Evolutionary conservation across 1,284 basidiomycete genomes (phyloP), one percentile per base, ranked within the genome.

Genomic region (Heterobasidion occidentale): DNA sequence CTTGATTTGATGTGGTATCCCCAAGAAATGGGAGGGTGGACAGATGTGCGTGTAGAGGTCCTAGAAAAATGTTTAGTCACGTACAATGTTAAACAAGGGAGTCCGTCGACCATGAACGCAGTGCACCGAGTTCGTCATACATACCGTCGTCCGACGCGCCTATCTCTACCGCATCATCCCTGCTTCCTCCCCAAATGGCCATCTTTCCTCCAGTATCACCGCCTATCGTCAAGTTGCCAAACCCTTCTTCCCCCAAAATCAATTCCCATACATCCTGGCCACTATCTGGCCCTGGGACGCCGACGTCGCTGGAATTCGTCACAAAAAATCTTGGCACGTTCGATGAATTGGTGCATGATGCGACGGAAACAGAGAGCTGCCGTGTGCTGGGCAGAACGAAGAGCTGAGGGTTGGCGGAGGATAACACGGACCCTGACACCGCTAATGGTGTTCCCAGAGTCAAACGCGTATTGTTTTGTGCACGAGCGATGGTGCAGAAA

Each of bases 1-100:
- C 87, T 64, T 87, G 81, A 55, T 83, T 86, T 1, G 83, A 74
- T 0, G 90, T 91, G 1, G 89, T 86, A 65, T 94, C 92, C 5
- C 88, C 90, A 0, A 93, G 72, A 1, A 87, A 68, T 0, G 88
- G 88, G 1, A 77, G 64, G 4, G 67, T 63, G 4, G 70, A 59
- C 5, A 81, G 67, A 2, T 74, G 54, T 53, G 75, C 60, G 60
- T 84, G 81, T 33, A 86, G 63, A 9, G 81, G 77, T 9, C 62
- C 72, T 78, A 60, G 14, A 38, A 59, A 42, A 27, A 6, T 27
- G 27, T 5, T 27, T 4, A 27, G 27, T 27, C 27, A 27, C 27
- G 27, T 27, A 27, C 27, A 27, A 27, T 5, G 27, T 27, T 27
- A 6, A 27, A 27, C 27, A 27, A 27, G 27, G 27, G 27, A 27